These are phyloP conservation scores for Erodium moschatum DNA, from an alignment of 441 rosid species.

Conservation along the genomic window DNA sequence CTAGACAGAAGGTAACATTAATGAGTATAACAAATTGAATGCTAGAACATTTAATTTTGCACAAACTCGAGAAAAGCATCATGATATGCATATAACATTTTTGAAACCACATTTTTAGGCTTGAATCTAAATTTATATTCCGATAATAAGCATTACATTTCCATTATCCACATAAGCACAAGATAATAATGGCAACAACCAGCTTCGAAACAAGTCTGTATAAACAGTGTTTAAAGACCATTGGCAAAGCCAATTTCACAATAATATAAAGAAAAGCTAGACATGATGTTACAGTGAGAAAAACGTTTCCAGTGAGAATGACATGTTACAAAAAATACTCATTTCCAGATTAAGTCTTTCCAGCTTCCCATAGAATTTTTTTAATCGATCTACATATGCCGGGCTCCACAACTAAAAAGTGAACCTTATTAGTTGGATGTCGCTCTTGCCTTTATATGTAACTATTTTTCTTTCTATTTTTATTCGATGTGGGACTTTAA, in stretches of 20 bases:
- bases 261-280: background rate
- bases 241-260: background rate
- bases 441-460: background rate
- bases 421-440: too few relatives aligned
- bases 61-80: background rate
- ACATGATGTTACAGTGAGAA: background rate
- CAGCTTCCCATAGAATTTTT: too few relatives aligned
- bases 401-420: too few relatives aligned
- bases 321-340: background rate
- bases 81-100: background rate
- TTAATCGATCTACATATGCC: too few relatives aligned
- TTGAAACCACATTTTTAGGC: background rate
- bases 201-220: background rate
- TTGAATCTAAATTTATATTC: background rate
- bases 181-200: background rate
- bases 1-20: background rate
- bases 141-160: background rate
- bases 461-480: too few relatives aligned
- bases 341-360: too few relatives aligned
- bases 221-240: background rate
- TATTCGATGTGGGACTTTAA: too few relatives aligned
- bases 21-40: slow-evolving; percentile 2
- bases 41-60: background rate
- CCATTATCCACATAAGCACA: slow-evolving; percentile 3
- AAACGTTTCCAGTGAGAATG: background rate